A percentile compares a stretch with the other conserved stretches of the same genome.
Conservation (phyloP, 129 eudicot species). For the Helichrysum umbraculigerum region DNA sequence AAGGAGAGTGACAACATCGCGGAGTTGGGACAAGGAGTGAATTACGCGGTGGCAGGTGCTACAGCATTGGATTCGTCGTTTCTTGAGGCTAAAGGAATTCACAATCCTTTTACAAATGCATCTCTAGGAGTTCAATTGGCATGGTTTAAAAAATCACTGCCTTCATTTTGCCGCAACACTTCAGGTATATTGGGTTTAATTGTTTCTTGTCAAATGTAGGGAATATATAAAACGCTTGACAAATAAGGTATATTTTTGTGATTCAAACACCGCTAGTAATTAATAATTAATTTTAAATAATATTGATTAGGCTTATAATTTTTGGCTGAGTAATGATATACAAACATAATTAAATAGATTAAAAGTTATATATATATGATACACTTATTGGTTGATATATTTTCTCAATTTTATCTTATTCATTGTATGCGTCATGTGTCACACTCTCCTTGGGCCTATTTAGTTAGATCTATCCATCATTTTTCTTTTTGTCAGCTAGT, state of each 20-base stretch:
- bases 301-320: no score
- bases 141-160: conserved; percentile 42
- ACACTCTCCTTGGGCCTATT: no score
- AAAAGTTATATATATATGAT: background rate
- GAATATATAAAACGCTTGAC: no score
- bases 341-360: background rate
- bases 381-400: no score
- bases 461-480: no score
- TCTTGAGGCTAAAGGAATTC: conserved; percentile 27
- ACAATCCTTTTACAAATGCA: conserved; percentile 25
- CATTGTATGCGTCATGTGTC: no score
- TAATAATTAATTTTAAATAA: no score
- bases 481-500: conserved; percentile 32
- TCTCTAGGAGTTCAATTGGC: conserved; percentile 41
- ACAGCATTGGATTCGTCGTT: conserved; percentile 29
- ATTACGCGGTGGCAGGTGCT: conserved; percentile 44
- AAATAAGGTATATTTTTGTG: background rate
- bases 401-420: no score
- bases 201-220: background rate
- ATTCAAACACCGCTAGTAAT: background rate
- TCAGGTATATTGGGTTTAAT: conserved; percentile 25
- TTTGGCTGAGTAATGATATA: no score
- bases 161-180: conserved; percentile 23
- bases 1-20: background rate
- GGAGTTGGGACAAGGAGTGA: conserved; percentile 28